Evolutionary conservation across 495 filamentous ascomycete genomes (phyloP).

Genomic region (Talaromyces nanjingensis): DNA sequence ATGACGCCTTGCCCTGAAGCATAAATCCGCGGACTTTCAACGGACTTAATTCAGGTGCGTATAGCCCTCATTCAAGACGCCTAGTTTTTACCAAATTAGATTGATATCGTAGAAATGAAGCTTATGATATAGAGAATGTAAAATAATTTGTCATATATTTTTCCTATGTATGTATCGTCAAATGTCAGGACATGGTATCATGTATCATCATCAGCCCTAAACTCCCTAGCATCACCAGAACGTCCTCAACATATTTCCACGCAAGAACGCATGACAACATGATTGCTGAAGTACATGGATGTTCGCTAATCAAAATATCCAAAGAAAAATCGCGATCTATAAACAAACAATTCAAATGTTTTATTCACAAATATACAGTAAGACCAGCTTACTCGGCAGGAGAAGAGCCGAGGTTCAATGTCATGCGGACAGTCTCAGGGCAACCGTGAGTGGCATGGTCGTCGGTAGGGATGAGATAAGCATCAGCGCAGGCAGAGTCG

Average conservation of each 20-base stretch:
- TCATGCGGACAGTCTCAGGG: slow-evolving; percentile 34
- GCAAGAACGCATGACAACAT: background rate
- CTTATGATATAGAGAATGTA: too few relatives aligned
- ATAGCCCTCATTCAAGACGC: too few relatives aligned
- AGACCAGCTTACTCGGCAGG: slow-evolving; percentile 6
- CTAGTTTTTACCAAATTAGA: too few relatives aligned
- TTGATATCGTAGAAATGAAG: too few relatives aligned
- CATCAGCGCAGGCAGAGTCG: slow-evolving; percentile 30
- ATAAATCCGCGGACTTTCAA: too few relatives aligned
- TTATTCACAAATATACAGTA: background rate
- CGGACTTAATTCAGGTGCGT: too few relatives aligned
- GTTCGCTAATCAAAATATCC: background rate
- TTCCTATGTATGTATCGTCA: too few relatives aligned
- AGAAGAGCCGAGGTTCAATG: slow-evolving; percentile 24
- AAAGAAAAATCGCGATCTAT: background rate
- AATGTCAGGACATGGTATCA: background rate
- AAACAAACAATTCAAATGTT: background rate
- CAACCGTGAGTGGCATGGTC: slow-evolving; percentile 43
- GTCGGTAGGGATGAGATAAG: slow-evolving; percentile 38
- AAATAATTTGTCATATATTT: too few relatives aligned
- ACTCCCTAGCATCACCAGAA: background rate
- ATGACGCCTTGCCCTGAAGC: too few relatives aligned
- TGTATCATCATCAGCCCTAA: background rate
- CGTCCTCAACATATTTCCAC: background rate
- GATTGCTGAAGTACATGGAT: background rate